Base-by-base conservation (phyloP, 192 early-diverging fungal genomes). In the Umbelopsis ramanniana region DNA sequence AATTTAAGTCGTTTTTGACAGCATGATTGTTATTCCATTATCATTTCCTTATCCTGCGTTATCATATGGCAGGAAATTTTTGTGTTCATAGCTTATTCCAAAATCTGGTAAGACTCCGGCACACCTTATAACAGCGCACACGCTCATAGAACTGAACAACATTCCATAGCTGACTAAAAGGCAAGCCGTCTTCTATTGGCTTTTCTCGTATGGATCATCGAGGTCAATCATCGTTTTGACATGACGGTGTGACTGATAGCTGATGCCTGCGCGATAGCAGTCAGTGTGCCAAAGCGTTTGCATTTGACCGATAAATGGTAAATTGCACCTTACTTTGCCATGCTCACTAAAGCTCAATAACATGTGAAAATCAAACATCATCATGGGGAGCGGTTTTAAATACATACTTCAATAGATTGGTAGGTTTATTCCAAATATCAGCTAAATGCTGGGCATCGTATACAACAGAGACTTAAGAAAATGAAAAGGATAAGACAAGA, bases 21-120 rank as follows among this genome's bases (percentile, higher is more conserved):
- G 57, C 57, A 63, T 63, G 57, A 63, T 63, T 63, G 57, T 63
- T 63, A 63, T 63, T 17, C 33, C 33, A 63, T 63, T 63, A 63
- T 63, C 57, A 63, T 63, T 4, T 50, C 48, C 35, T 63, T 63
- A 63, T 63, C 57, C 57, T 17, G 17, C 33, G 17, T 63, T 19
- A 14, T 19, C 57, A 63, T 63, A 37, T 63, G 57, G 40, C 3
- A 43, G 11, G 8, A 7, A n/a, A 43, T 14, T 22, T 29, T 57
- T 26, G 54, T 26, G 24, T n/a, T 29, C 33, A 63, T 63, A 63
- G 57, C 57, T 63, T 63, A 63, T 37, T 57, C 33, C 57, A 19
- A 63, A 37, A 63, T 29, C 17, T n/a, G 15, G 19, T 63, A 3
- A 12, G 15, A 19, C 26, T n/a, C 26, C 26, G 26, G 6, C 57